Evolutionary conservation across 179 eudicot genomes (phyloP), one percentile per base, ranked within the genome.

Genomic region (Drosera spatulata): DNA sequence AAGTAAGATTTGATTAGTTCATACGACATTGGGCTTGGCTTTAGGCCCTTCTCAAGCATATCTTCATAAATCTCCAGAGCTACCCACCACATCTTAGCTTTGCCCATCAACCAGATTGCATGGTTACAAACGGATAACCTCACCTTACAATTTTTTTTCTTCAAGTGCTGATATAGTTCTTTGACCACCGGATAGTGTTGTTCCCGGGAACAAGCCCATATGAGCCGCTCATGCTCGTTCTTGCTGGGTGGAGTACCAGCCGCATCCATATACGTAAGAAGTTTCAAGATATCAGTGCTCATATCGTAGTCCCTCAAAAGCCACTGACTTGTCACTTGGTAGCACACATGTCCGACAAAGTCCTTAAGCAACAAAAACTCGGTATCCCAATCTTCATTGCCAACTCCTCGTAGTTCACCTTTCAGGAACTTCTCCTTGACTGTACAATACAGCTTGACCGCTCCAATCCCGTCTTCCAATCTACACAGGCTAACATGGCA

Each of bases 31-130:
- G 77, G 72, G 61, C 89, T 90, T 11, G 97, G 99, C 69, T 82
- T 71, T 2, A 97, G 97, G n/a, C 97, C 99, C 71, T 77, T 78
- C 44, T 93, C 97, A 74, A 93, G 73, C 70, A 93, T 64, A 69
- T 93, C 86, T 73, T 89, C 99, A 7, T 93, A 93, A 38, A 93
- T 71, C 65, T 93, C 99, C 50, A 93, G 76, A 48, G 99, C 97
- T 2, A 95, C 90, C 99, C 99, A 93, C 99, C 99, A 93, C 65
- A 81, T 86, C 73, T 79, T 93, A 48, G 95, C 91, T 75, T 81
- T 86, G 0, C 99, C 99, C 86, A 93, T 70, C 71, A 93, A 67
- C 99, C 99, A 93, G 58, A 88, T 93, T 62, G 83, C 70, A 69
- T 93, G 99, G 49, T 93, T 93, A 77, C 97, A 93, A 5, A 90